Evolutionary conservation across 345 rosid genomes (phyloP).

Genomic region (Citrus hindsii): DNA sequence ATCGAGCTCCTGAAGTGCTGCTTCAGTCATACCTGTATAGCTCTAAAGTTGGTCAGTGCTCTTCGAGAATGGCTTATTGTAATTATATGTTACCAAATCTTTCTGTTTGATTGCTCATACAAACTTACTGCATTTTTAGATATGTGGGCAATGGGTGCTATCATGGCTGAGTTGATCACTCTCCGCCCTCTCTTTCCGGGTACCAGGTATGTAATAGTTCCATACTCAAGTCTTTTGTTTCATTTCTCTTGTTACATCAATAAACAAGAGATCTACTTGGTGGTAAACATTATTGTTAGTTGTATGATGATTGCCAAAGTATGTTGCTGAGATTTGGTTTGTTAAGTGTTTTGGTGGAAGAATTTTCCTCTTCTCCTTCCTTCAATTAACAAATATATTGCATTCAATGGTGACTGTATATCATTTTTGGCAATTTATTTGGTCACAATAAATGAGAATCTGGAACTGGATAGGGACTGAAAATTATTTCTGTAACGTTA

Average conservation of each 20-base stretch:
- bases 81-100: not conserved
- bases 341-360: not conserved
- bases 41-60: constrained; percentile 85
- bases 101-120: not conserved
- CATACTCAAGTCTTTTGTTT: not conserved
- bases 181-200: constrained; percentile 94
- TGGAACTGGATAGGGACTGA: not conserved
- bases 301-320: not conserved
- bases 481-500: not conserved
- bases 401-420: not conserved
- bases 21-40: constrained; percentile 74
- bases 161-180: constrained; percentile 79
- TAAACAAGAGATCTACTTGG: not conserved
- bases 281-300: not conserved
- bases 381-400: not conserved
- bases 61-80: not conserved
- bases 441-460: not conserved
- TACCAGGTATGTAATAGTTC: constrained; percentile 44
- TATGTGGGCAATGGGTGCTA: constrained; percentile 99
- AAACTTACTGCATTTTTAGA: constrained; percentile 32
- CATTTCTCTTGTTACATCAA: not conserved
- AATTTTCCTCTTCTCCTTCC: not conserved
- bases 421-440: not conserved
- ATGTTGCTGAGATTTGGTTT: not conserved
- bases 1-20: constrained; percentile 96